phyloP scores from a whole-genome alignment of 495 filamentous ascomycete species.

The Collariella sp. region DNA sequence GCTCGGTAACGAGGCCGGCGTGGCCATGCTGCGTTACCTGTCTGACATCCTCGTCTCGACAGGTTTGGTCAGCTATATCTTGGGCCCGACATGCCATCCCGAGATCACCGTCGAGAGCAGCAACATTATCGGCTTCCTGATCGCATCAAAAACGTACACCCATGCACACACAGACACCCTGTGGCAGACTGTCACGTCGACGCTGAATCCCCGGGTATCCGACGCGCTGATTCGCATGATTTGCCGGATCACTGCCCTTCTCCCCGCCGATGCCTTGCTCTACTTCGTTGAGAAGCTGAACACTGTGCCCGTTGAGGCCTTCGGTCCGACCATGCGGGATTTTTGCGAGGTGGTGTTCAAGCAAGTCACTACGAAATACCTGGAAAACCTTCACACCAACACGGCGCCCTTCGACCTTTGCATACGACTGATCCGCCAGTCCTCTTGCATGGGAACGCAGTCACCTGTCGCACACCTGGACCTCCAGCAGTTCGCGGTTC shows the following conservation, averaged over 20 bases:
- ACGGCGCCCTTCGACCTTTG: conserved; percentile 46
- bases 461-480: conserved; percentile 36
- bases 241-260: conserved; percentile 52
- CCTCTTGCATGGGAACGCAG: conserved; percentile 38
- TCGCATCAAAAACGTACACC: conserved; percentile 70
- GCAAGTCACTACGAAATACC: conserved; percentile 19
- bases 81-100: conserved; percentile 85
- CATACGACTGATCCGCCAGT: conserved; percentile 60
- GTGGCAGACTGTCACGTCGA: conserved; percentile 76
- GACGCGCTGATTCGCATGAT: conserved; percentile 73
- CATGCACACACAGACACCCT: conserved; percentile 66
- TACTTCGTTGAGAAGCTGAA: conserved; percentile 70
- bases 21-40: conserved; percentile 54
- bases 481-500: conserved; percentile 51
- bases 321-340: conserved; percentile 46
- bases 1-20: conserved; percentile 29
- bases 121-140: conserved; percentile 81
- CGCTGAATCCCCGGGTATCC: conserved; percentile 76
- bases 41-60: conserved; percentile 55
- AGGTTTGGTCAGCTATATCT: conserved; percentile 71
- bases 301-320: conserved; percentile 54
- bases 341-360: conserved; percentile 40
- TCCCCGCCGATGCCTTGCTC: conserved; percentile 46
- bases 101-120: conserved; percentile 73
- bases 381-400: conserved; percentile 10